Evolutionary conservation across 2,329 filamentous ascomycete genomes (phyloP), one percentile per base, ranked within the genome.

Genomic region (Phaeosphaeria sp.): DNA sequence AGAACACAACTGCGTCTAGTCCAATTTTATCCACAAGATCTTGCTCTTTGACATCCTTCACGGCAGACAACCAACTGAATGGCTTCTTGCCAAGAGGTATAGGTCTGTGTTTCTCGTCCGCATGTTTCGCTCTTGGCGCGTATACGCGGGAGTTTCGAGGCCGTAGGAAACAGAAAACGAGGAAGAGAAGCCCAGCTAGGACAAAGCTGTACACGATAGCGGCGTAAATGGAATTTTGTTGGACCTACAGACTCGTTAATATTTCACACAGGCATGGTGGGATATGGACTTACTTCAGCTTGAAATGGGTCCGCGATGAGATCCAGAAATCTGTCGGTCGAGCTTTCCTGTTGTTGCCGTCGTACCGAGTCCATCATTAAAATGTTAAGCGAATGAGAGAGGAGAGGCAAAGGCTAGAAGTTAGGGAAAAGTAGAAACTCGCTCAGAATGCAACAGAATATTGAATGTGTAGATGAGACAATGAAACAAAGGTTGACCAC

Each of bases 121-220:
- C 92, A 82, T 97, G 90, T 78, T 96, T 97, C 50, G 95, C 83
- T 76, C 96, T 94, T 25, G 95, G 95, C 3, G 95, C 93, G 78
- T 98, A 99, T 46, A 98, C 91, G 63, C 93, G 85, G 53, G 89
- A 90, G 76, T 97, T 93, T 76, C 93, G 92, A 2, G 95, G 95
- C 62, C 95, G 90, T 49, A 97, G 84, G 68, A 96, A 83, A 65
- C 92, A 98, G 83, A 98, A 99, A 62, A 89, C 79, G 57, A 96
- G 76, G 59, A 92, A 88, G 65, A 97, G 88, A 59, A 89, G 81
- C 56, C 87, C 73, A 6, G 92, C 92, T 72, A 95, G 80, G 52
- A 88, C 90, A 50, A 97, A 76, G 7, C 93, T 96, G 27, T 90
- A 92, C 59, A 84, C 90, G 46, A 98, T 81, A 36, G 93, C 92